phyloP scores from a whole-genome alignment of 2,329 filamentous ascomycete species.

The Rhinocladiella similis region DNA sequence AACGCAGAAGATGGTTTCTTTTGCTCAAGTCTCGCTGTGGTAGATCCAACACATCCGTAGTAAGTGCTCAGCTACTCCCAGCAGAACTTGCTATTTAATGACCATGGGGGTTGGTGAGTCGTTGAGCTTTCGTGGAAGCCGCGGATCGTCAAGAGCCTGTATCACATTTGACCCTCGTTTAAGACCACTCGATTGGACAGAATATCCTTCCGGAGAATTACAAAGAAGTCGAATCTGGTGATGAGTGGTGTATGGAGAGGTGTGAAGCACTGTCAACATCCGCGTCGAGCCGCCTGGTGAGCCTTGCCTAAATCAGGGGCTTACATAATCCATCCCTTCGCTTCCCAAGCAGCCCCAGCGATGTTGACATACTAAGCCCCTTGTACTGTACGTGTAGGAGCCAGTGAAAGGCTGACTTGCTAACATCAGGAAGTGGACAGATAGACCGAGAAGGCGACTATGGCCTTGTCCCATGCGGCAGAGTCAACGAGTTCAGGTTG shows the following conservation, averaged over 20 bases:
- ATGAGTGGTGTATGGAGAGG: not conserved
- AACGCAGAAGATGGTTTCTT: not conserved
- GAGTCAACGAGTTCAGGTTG: no score
- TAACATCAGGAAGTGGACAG: no score
- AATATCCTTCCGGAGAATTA: not conserved
- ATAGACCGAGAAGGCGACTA: no score
- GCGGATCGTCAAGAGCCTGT: not conserved
- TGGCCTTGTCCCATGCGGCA: no score
- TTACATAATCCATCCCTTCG: conserved; percentile 3
- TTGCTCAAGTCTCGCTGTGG: not conserved
- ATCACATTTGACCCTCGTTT: not conserved
- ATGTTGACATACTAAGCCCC: not conserved
- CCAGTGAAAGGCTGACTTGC: no score
- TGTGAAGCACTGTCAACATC: conserved; percentile 3
- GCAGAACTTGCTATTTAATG: no score
- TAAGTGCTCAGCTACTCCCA: no score
- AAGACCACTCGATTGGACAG: not conserved
- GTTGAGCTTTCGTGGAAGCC: not conserved
- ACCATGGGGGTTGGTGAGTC: not conserved
- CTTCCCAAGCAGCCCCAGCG: not conserved
- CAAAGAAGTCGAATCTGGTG: not conserved
- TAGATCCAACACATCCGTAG: no score
- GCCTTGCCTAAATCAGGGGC: not conserved
- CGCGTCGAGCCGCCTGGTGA: conserved; percentile 3
- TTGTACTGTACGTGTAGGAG: no score